A percentile compares a stretch with the other conserved stretches of the same genome.
phyloP scores from a whole-genome alignment of 2,329 filamentous ascomycete species.

The Exophiala alcalophila region DNA sequence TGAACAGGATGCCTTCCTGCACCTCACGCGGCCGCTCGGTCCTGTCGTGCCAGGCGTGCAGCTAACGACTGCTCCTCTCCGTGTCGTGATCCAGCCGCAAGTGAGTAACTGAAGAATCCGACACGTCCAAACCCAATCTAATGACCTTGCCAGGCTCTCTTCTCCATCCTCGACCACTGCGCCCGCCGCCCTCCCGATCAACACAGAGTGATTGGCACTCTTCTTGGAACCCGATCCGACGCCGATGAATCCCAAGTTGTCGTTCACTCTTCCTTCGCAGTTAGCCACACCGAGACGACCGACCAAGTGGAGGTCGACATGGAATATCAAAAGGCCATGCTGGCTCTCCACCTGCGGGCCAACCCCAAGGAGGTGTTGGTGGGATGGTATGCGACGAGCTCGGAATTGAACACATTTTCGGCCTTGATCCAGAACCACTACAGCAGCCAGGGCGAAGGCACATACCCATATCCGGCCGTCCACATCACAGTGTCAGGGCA shows the following conservation, averaged over 20 bases:
- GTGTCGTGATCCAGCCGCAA: constrained; percentile 93
- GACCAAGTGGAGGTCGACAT: constrained; percentile 99
- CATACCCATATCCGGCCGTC: constrained; percentile 94
- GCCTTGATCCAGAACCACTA: constrained; percentile 99
- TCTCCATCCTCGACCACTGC: constrained; percentile 79
- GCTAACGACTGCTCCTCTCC: constrained; percentile 84
- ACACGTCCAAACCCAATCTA: background rate
- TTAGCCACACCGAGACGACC: constrained; percentile 95
- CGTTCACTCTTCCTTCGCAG: constrained; percentile 94
- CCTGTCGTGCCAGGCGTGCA: constrained; percentile 75
- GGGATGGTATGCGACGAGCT: constrained; percentile 96
- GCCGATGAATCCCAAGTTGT: constrained; percentile 89
- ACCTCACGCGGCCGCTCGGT: constrained; percentile 88
- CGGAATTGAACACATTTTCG: constrained; percentile 96
- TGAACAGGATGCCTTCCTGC: constrained; percentile 80
- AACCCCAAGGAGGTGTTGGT: constrained; percentile 91
- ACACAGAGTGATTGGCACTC: constrained; percentile 92
- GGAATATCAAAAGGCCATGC: constrained; percentile 99
- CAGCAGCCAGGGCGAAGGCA: constrained; percentile 92
- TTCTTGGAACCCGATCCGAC: constrained; percentile 89
- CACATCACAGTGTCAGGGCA: constrained; percentile 93
- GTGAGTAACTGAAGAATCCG: constrained; percentile 49
- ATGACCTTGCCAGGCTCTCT: constrained; percentile 51
- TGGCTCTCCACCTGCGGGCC: constrained; percentile 87
- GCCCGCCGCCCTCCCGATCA: constrained; percentile 87